Evolutionary conservation across 768 basidiomycete species (phyloP).

Genomic region (Hydnum rufescens): DNA sequence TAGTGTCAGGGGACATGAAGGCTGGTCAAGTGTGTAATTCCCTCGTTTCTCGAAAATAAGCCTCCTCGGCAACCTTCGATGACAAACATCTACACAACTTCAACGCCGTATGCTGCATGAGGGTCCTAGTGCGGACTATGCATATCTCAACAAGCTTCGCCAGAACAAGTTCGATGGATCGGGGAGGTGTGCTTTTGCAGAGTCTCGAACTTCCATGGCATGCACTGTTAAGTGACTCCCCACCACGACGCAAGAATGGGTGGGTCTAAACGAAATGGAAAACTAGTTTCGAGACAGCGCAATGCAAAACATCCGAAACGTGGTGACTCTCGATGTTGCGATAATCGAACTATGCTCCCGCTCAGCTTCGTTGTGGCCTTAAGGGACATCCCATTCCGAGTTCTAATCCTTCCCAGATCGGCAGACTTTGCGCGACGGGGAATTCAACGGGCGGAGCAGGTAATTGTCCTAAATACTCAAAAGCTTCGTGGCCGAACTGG

Average conservation of each 20-base stretch:
- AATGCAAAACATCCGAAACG: neutral
- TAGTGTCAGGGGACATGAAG: neutral
- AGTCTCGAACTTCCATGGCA: neutral
- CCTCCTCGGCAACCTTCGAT: neutral
- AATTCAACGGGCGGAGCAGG: neutral
- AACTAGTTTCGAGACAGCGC: neutral
- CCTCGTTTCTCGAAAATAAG: neutral
- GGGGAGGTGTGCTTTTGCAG: neutral
- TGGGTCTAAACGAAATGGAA: neutral
- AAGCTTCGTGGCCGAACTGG: neutral
- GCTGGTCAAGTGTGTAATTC: neutral
- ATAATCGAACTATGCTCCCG: neutral
- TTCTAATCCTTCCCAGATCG: neutral
- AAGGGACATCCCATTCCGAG: neutral
- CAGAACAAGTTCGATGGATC: neutral
- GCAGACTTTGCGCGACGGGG: neutral
- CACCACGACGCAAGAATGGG: neutral
- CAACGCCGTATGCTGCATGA: conserved; percentile 1
- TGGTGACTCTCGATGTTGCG: neutral
- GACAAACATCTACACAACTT: neutral
- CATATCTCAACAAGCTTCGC: neutral
- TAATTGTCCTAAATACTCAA: neutral
- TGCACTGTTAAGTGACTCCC: neutral
- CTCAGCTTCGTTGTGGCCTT: neutral
- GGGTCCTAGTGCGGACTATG: neutral